phyloP scores from a whole-genome alignment of 306 rosid genomes.

The Trifolium dubium region DNA sequence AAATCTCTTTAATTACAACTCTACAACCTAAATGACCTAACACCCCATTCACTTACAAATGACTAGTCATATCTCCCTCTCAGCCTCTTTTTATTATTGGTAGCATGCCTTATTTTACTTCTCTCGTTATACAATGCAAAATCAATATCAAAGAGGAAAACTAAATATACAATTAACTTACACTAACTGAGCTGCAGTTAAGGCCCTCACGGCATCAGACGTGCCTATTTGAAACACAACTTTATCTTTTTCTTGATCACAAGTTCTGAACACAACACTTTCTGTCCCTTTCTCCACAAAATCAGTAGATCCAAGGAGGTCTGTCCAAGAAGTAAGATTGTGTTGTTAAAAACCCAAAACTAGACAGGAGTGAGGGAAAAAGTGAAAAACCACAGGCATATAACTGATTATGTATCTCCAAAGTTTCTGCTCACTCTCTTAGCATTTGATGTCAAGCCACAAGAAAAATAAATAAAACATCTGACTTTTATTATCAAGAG shows the following conservation, averaged over 20 bases:
- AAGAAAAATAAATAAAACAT: conserved; percentile 5
- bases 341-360: conserved; percentile 17
- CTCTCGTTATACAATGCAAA: conserved; percentile 15
- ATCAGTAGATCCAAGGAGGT: conserved; percentile 64
- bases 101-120: background rate
- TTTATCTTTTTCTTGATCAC: conserved; percentile 66
- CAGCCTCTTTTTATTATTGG: background rate
- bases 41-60: background rate
- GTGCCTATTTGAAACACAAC: conserved; percentile 95
- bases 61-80: background rate
- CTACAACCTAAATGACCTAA: background rate
- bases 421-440: conserved; percentile 4
- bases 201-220: conserved; percentile 83
- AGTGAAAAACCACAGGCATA: conserved; percentile 6
- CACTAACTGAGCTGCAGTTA: conserved; percentile 81
- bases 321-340: conserved; percentile 45
- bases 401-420: conserved; percentile 16
- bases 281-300: conserved; percentile 85
- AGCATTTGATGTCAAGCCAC: conserved; percentile 1
- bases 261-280: conserved; percentile 83
- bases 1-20: background rate
- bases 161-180: conserved; percentile 49
- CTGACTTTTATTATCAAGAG: conserved; percentile 31
- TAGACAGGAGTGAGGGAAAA: conserved; percentile 6
- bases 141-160: conserved; percentile 6